phyloP scores from a whole-genome alignment of 1,139 yeast species.

The Kodamaea suecica region DNA sequence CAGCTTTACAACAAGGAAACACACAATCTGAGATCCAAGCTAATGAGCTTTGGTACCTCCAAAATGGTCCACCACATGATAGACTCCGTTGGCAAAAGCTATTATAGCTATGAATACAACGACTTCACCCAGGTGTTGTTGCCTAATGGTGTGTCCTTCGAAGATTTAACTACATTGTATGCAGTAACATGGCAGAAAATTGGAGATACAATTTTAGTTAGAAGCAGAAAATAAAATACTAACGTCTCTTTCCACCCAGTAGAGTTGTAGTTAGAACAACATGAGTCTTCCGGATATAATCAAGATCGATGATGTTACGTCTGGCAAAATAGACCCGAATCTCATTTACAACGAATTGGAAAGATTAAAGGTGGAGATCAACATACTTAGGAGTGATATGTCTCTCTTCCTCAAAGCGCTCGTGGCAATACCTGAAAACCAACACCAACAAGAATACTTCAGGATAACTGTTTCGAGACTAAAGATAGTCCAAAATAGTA shows the following conservation, averaged over 20 bases:
- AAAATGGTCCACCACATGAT: conserved; percentile 31
- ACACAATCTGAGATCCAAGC: conserved; percentile 25
- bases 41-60: conserved; percentile 44
- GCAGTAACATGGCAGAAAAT: conserved; percentile 28
- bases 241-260: too few relatives aligned
- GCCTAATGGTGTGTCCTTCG: conserved; percentile 27
- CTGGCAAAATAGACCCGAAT: conserved; percentile 41
- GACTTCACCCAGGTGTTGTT: conserved; percentile 23
- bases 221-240: conserved; percentile 12
- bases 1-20: conserved; percentile 29
- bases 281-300: conserved; percentile 34
- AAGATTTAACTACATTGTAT: conserved; percentile 19
- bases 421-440: conserved; percentile 36
- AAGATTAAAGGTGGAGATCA: conserved; percentile 42
- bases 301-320: conserved; percentile 46
- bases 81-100: conserved; percentile 31
- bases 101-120: conserved; percentile 27
- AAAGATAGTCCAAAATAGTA: conserved; percentile 34
- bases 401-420: conserved; percentile 37
- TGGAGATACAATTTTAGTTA: conserved; percentile 22
- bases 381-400: conserved; percentile 45
- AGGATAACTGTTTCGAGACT: conserved; percentile 27
- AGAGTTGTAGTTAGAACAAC: too few relatives aligned
- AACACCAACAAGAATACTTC: conserved; percentile 40
- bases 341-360: conserved; percentile 40